phyloP scores from a whole-genome alignment of 2,329 filamentous ascomycete genomes.

The Aspergillus sp. region DNA sequence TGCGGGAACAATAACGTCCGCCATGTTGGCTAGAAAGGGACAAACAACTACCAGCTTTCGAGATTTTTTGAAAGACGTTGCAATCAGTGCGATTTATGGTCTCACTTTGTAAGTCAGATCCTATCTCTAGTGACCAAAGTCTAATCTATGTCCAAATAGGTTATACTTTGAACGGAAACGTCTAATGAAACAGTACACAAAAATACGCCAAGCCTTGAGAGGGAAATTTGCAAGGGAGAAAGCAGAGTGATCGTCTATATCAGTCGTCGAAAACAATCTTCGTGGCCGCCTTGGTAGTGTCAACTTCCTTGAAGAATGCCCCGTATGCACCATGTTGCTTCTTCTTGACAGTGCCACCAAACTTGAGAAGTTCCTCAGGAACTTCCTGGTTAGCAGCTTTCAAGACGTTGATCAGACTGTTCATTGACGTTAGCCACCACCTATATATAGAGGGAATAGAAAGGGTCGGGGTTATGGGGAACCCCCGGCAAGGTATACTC shows the following conservation, averaged over 20 bases:
- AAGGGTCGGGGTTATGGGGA: neutral
- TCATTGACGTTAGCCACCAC: neutral
- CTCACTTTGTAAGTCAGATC: slow-evolving; percentile 59
- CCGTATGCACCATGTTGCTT: slow-evolving; percentile 95
- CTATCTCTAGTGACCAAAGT: slow-evolving; percentile 6
- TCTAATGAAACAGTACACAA: slow-evolving; percentile 25
- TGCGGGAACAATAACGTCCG: slow-evolving; percentile 46
- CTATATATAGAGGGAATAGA: neutral
- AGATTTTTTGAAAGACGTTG: slow-evolving; percentile 48
- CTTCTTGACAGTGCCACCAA: slow-evolving; percentile 98
- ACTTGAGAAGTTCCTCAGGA: slow-evolving; percentile 87
- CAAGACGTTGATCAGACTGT: slow-evolving; percentile 85
- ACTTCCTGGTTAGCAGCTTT: slow-evolving; percentile 90
- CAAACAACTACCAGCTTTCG: slow-evolving; percentile 10
- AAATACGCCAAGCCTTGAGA: slow-evolving; percentile 18
- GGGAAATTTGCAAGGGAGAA: slow-evolving; percentile 18
- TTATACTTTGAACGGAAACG: slow-evolving; percentile 36
- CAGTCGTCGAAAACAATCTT: slow-evolving; percentile 84
- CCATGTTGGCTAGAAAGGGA: slow-evolving; percentile 35
- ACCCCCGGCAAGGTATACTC: slow-evolving; percentile 44
- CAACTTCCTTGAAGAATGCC: slow-evolving; percentile 89
- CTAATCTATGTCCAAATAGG: slow-evolving; percentile 27
- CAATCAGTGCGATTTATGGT: slow-evolving; percentile 53
- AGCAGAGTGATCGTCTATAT: slow-evolving; percentile 18
- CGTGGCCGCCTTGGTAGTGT: slow-evolving; percentile 77